Percentiles rank a stretch among this genome's conserved stretches.
Evolutionary conservation across 805 yeast species (phyloP).

Genomic region (Candida nitratophila): DNA sequence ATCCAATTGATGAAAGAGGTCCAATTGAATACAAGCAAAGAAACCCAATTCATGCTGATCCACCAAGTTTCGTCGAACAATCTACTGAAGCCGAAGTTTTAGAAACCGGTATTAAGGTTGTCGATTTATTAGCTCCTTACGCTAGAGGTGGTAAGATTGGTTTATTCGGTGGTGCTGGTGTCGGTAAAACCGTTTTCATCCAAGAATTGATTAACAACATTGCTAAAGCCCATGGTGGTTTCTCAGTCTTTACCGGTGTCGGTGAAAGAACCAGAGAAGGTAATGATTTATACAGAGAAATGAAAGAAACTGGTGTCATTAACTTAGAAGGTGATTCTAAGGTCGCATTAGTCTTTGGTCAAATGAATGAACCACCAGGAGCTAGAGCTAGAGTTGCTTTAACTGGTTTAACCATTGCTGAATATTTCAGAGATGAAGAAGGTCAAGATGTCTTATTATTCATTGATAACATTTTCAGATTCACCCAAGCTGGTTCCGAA

Average conservation of each 20-base stretch:
- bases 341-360: constrained; percentile 99
- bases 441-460: constrained; percentile 99
- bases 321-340: constrained; percentile 99
- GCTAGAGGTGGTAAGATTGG: constrained; percentile 99
- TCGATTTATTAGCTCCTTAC: constrained; percentile 97
- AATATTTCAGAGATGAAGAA: constrained; percentile 99
- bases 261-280: constrained; percentile 99
- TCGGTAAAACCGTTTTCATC: constrained; percentile 99
- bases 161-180: constrained; percentile 99
- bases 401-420: constrained; percentile 99
- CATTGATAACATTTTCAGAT: constrained; percentile 99
- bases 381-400: constrained; percentile 99
- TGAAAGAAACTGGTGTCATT: constrained; percentile 99
- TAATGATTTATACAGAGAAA: constrained; percentile 99
- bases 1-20: constrained; percentile 99
- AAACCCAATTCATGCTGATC: constrained; percentile 98
- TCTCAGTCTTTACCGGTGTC: constrained; percentile 99
- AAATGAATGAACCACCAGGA: constrained; percentile 99
- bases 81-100: constrained; percentile 96
- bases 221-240: constrained; percentile 99
- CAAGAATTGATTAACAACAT: constrained; percentile 99
- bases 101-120: constrained; percentile 99
- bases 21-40: constrained; percentile 88
- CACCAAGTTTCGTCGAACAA: constrained; percentile 94
- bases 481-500: constrained; percentile 99